Base-by-base conservation (phyloP, 306 rosid species). In the Cucurbita ficifolia region DNA sequence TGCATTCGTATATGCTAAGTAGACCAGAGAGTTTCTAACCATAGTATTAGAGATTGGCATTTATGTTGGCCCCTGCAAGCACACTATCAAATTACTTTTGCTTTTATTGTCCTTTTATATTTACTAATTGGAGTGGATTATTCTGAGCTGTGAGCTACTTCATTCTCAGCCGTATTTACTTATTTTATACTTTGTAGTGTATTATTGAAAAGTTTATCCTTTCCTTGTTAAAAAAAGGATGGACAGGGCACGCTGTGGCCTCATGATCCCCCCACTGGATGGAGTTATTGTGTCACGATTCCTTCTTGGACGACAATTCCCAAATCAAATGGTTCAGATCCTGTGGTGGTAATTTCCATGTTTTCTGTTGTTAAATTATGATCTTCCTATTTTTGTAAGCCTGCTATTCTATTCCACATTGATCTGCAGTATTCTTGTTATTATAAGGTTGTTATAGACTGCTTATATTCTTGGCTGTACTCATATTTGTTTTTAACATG, bases 191-290 rank as follows among this genome's bases (percentile, higher is more conserved):
- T 50, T 51, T 60, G 54, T 2, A 61, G 13, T 57, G 29, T 35
- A 40, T 68, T 58, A 43, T 52, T 74, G 71, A 64, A 21, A 73
- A 14, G 33, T 36, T 17, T 33, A 38, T 18, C 36, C 54, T 70
- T 75, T 49, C 59, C 33, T 40, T 40, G 35, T 18, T 8, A 7
- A 68, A 76, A 80, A 75, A 67, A 87, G 96, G 86, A 82, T 11
- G 98, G 97, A 21, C 83, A 82, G 53, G 71, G 82, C 72, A 82
- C 96, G 29, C 70, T 83, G 75, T 88, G 97, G 98, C 96, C 96
- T 0, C 88, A 83, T 69, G 84, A 86, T 83, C 84, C 94, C 36
- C 88, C 57, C 22, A 62, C 79, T 17, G 87, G 83, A 79, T 94
- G 98, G 98, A 86, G 89, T 75, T 94, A 88, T 77, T 87, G 88